These are phyloP conservation scores for Solanum etuberosum DNA, from an alignment of 257 asterid genomes.

Conservation along the genomic window DNA sequence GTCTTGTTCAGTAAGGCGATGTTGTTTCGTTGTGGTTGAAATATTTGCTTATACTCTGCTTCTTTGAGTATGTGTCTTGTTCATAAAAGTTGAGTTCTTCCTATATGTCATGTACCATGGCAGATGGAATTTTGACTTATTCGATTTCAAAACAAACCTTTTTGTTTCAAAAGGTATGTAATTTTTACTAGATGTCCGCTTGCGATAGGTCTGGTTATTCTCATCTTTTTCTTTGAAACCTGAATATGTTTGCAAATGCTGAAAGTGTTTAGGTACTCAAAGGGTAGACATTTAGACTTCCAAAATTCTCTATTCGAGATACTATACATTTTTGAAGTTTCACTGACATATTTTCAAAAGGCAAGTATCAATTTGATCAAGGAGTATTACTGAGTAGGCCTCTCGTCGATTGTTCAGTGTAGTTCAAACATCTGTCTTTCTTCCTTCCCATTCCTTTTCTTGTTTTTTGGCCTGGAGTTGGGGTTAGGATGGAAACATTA, in stretches of 20 bases:
- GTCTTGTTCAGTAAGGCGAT: neutral
- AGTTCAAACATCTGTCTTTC: neutral
- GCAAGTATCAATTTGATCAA: neutral
- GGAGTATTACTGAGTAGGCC: neutral
- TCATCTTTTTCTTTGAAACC: neutral
- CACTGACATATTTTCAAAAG: neutral
- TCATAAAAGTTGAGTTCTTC: neutral
- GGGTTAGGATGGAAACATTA: neutral
- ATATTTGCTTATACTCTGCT: neutral
- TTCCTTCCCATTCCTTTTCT: neutral
- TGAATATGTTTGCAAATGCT: neutral
- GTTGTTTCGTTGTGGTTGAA: neutral
- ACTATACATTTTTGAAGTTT: neutral
- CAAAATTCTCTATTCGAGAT: neutral
- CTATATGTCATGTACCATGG: neutral
- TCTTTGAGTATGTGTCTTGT: neutral
- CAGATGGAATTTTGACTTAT: neutral
- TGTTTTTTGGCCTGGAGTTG: neutral
- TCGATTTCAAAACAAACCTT: neutral
- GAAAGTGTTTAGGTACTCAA: neutral
- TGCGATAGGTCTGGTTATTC: neutral
- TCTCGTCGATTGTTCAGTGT: neutral
- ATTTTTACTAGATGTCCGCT: neutral
- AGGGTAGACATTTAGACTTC: neutral
- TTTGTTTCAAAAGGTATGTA: neutral